phyloP scores from a whole-genome alignment of 2,329 filamentous ascomycete species.

The Sordariomycetes sp. region DNA sequence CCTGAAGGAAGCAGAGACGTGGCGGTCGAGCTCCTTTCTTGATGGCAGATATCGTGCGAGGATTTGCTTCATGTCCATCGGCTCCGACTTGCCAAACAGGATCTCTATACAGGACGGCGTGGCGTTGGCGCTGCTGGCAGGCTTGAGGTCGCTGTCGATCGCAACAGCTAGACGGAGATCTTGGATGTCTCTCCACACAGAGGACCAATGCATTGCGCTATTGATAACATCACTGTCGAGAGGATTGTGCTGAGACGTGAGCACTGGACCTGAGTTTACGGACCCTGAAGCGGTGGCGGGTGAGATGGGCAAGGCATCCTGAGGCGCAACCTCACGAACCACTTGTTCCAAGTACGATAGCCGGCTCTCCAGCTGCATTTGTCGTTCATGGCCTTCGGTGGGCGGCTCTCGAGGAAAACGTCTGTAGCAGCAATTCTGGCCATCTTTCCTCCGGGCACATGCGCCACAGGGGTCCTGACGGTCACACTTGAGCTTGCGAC shows the following conservation, averaged over 20 bases:
- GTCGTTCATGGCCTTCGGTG: neutral
- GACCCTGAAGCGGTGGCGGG: neutral
- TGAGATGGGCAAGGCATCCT: neutral
- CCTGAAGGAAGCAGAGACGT: conserved; percentile 28
- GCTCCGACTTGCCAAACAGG: neutral
- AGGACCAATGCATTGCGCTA: neutral
- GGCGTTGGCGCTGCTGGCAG: neutral
- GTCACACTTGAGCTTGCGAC: conserved; percentile 35
- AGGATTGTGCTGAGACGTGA: neutral
- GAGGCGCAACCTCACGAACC: neutral
- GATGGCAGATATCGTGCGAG: conserved; percentile 20
- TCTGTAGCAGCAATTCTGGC: conserved; percentile 20
- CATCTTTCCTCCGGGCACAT: conserved; percentile 17
- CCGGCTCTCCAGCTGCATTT: neutral
- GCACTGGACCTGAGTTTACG: neutral
- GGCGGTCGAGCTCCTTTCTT: conserved; percentile 22
- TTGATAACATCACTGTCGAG: neutral
- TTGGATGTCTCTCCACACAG: neutral
- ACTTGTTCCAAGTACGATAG: conserved; percentile 1
- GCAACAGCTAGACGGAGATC: conserved; percentile 1
- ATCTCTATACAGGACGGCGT: neutral
- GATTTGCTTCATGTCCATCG: conserved; percentile 19
- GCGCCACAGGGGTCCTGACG: conserved; percentile 26
- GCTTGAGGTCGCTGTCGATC: neutral
- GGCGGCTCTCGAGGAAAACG: neutral